Evolutionary conservation across 768 basidiomycete species (phyloP).

Genomic region (Auricularia heimuer): DNA sequence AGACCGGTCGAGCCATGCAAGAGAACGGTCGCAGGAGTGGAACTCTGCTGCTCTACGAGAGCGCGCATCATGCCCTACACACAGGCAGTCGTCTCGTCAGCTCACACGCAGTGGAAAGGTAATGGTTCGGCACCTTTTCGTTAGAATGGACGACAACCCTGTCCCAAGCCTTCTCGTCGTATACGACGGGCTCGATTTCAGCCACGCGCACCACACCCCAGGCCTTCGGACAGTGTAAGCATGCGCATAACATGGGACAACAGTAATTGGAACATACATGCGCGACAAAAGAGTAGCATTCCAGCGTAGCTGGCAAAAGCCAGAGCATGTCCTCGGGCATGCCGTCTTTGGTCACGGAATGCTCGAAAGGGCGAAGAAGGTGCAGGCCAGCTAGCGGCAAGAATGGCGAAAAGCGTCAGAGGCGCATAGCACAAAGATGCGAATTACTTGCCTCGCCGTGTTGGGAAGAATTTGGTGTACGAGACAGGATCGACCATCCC

Average conservation of each 20-base stretch:
- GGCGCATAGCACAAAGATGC: too few species aligned
- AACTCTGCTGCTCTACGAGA: slow-evolving; percentile 13
- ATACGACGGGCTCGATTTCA: neutral
- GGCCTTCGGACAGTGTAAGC: neutral
- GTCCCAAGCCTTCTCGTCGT: neutral
- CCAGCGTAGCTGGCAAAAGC: neutral
- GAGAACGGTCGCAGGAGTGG: slow-evolving; percentile 12
- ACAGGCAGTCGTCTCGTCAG: slow-evolving; percentile 15
- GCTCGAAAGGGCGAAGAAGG: neutral
- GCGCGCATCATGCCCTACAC: slow-evolving; percentile 28
- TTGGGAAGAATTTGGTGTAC: neutral
- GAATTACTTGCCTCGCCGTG: too few species aligned
- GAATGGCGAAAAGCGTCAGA: neutral
- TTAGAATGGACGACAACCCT: neutral
- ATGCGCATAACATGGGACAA: neutral
- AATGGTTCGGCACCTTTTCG: neutral
- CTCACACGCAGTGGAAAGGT: neutral
- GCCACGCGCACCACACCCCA: neutral
- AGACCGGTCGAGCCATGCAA: slow-evolving; percentile 25
- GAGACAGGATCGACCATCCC: neutral
- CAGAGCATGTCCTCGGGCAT: neutral
- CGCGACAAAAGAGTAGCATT: neutral
- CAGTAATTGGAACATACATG: neutral
- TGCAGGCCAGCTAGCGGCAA: neutral
- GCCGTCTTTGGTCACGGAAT: neutral